phyloP scores from a whole-genome alignment of 2,329 filamentous ascomycete genomes.

The Xylaria sp. region DNA sequence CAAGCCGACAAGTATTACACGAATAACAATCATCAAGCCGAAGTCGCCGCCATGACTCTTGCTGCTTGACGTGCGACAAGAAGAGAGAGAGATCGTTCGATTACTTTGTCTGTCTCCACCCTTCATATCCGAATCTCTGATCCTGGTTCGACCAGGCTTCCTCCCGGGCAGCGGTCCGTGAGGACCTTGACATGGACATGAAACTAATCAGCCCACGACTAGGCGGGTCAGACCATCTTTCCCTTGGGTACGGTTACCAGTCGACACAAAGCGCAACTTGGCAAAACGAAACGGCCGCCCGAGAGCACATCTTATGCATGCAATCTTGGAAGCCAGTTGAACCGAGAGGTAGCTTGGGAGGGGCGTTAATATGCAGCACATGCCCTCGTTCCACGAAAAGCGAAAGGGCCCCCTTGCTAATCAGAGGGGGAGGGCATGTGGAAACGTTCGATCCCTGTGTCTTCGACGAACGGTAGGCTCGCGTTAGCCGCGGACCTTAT shows the following conservation, averaged over 20 bases:
- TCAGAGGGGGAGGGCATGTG: conserved; percentile 4
- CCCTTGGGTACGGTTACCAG: neutral
- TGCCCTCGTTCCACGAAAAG: conserved; percentile 7
- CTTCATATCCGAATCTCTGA: neutral
- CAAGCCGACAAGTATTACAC: neutral
- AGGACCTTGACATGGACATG: neutral
- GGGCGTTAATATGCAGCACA: conserved; percentile 9
- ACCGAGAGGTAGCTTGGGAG: neutral
- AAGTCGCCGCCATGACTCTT: neutral
- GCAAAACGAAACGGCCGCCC: neutral
- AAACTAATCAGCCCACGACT: conserved; percentile 1
- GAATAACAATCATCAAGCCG: neutral
- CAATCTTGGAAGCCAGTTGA: conserved; percentile 4
- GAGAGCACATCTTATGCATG: conserved; percentile 9
- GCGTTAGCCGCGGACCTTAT: conserved; percentile 13
- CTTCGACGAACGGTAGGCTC: conserved; percentile 9
- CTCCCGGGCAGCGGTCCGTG: conserved; percentile 1
- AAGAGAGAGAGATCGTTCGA: neutral
- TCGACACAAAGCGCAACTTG: conserved; percentile 7
- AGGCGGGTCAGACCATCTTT: neutral
- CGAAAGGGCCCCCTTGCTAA: conserved; percentile 4
- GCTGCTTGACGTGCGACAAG: conserved; percentile 1
- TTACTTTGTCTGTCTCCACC: neutral
- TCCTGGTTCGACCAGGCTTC: conserved; percentile 1
- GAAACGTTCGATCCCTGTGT: conserved; percentile 2